Evolutionary conservation across 2,329 filamentous ascomycete species (phyloP).

Genomic region (Lecanoromycetidae sp.): DNA sequence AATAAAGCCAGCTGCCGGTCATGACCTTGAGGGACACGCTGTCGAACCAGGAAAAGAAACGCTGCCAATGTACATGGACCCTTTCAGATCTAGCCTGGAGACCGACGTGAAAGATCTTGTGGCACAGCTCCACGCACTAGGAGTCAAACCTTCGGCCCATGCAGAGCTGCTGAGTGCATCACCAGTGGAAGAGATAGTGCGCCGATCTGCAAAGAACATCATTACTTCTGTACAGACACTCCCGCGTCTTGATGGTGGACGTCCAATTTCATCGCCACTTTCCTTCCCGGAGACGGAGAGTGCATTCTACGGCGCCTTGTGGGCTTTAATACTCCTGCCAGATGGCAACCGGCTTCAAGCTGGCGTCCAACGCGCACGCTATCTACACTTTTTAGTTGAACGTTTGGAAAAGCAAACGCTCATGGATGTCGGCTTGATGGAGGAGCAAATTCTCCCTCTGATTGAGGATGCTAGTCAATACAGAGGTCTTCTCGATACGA

Average conservation of each 20-base stretch:
- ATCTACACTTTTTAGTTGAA: slow-evolving; percentile 52
- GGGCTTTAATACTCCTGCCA: slow-evolving; percentile 16
- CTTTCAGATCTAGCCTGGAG: slow-evolving; percentile 60
- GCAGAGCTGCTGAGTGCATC: slow-evolving; percentile 44
- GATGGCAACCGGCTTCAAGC: slow-evolving; percentile 20
- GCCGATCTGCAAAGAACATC: slow-evolving; percentile 71
- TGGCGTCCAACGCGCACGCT: slow-evolving; percentile 45
- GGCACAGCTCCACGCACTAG: slow-evolving; percentile 44
- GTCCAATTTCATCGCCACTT: not conserved
- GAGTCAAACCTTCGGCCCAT: slow-evolving; percentile 30
- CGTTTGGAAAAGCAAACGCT: slow-evolving; percentile 54
- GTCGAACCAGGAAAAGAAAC: slow-evolving; percentile 29
- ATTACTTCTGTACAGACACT: slow-evolving; percentile 51
- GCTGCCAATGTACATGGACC: slow-evolving; percentile 65
- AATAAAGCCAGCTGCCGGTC: slow-evolving; percentile 49
- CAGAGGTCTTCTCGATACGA: slow-evolving; percentile 39
- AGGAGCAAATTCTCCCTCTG: slow-evolving; percentile 55
- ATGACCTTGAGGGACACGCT: slow-evolving; percentile 46
- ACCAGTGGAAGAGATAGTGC: slow-evolving; percentile 52
- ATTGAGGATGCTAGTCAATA: slow-evolving; percentile 42
- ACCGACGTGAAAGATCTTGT: slow-evolving; percentile 49
- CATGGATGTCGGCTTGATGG: slow-evolving; percentile 60
- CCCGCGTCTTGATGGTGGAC: not conserved
- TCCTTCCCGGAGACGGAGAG: slow-evolving; percentile 9
- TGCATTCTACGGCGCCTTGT: slow-evolving; percentile 17